Evolutionary conservation across 2,329 filamentous ascomycete genomes (phyloP), one percentile per base, ranked within the genome.

Genomic region (Cryphonectria parasitica): DNA sequence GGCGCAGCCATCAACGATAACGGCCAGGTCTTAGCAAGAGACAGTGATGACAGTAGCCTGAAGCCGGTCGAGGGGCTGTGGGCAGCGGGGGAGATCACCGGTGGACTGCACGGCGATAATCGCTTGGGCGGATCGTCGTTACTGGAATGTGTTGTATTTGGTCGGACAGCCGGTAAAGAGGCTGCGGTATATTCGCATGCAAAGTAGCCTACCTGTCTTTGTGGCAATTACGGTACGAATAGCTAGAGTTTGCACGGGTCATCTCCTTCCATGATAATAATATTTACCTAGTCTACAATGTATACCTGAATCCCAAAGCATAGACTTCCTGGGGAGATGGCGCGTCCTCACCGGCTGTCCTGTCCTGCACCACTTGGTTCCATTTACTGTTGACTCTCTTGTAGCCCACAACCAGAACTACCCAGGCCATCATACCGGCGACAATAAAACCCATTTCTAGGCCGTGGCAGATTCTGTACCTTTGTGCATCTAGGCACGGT

Each of bases 71-170:
- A 81, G 3, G 89, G 89, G 0, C 74, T 91, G 0, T 91, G 88
- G 85, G 88, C 85, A 0, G 89, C 89, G 0, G 89, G 89, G 0
- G 89, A 91, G 80, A 85, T 90, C 25, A 89, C 88, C 0, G 89
- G 89, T 0, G 89, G 89, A 0, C 80, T 91, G 10, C 89, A 91
- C 88, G 96, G 96, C 79, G 95, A 96, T 81, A 99, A 99, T 88
- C 93, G 96, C 85, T 92, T 99, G 43, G 96, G 96, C 83, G 96
- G 96, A 74, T 99, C 96, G 19, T 98, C 95, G n/a, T 89, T 99
- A 45, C 90, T 99, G 61, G 96, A 96, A 79, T 99, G 96, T 80
- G 96, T 99, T 74, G 96, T 91, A 0, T 91, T 88, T 80, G 89
- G 89, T 4, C 81, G 87, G 54, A 85, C 87, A 52, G 88, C 88